Conservation (phyloP, 2,329 filamentous ascomycete genomes). For the Fusarium sp. region DNA sequence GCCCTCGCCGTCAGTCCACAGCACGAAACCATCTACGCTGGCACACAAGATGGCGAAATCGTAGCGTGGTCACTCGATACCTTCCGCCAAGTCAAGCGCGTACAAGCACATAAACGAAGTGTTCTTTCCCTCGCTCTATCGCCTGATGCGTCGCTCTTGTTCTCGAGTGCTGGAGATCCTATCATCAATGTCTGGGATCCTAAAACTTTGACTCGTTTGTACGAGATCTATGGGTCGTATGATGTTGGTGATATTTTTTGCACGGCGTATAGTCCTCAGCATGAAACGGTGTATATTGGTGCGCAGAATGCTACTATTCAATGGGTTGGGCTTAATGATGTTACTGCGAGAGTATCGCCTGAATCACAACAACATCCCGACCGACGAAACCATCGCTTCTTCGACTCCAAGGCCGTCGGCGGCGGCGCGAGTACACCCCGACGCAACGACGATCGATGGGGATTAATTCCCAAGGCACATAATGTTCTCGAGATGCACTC, state of each 20-base stretch:
- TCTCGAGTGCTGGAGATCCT: conserved; percentile 93
- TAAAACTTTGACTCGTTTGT: conserved; percentile 77
- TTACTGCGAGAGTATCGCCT: conserved; percentile 67
- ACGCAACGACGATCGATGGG: conserved; percentile 70
- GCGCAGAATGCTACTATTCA: conserved; percentile 95
- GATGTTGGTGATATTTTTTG: conserved; percentile 97
- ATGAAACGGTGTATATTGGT: conserved; percentile 88
- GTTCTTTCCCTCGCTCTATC: conserved; percentile 88
- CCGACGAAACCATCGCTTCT: conserved; percentile 85
- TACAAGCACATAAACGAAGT: conserved; percentile 91
- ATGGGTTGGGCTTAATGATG: conserved; percentile 83
- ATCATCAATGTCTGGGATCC: conserved; percentile 96
- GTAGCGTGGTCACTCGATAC: conserved; percentile 90
- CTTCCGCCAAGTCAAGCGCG: conserved; percentile 80
- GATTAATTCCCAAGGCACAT: conserved; percentile 63
- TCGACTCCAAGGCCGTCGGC: conserved; percentile 83
- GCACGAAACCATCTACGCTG: conserved; percentile 85
- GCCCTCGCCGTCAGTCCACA: conserved; percentile 83
- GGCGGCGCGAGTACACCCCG: conserved; percentile 84
- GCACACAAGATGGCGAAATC: conserved; percentile 93
- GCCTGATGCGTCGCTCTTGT: conserved; percentile 77
- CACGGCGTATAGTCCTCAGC: conserved; percentile 83
- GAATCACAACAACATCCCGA: conserved; percentile 78
- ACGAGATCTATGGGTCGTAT: conserved; percentile 92
- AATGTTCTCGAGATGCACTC: conserved; percentile 82